Evolutionary conservation across 306 rosid genomes (phyloP).

Genomic region (Macrotyloma uniflorum): DNA sequence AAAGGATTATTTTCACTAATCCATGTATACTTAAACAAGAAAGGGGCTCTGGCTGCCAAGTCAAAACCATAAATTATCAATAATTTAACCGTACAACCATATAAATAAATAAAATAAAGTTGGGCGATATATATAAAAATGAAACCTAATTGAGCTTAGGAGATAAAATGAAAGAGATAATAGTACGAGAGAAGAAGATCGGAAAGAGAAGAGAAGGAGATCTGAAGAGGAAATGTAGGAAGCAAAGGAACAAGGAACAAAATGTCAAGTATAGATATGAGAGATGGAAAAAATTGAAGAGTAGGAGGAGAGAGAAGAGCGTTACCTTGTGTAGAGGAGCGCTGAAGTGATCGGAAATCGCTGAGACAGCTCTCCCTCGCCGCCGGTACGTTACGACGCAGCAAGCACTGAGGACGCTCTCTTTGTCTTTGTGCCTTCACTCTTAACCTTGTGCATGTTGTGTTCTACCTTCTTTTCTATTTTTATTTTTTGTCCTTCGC

Average conservation of each 20-base stretch:
- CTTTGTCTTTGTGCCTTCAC: not conserved
- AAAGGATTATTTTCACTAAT: not conserved
- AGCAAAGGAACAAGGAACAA: not conserved
- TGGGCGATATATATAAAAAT: not conserved
- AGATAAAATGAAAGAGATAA: not conserved
- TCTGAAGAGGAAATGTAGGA: conserved; percentile 37
- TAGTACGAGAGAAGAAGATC: not conserved
- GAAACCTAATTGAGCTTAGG: not conserved
- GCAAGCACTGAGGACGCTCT: no score
- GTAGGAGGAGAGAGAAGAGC: not conserved
- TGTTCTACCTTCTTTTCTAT: not conserved
- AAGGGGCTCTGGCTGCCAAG: not conserved
- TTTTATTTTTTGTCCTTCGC: not conserved
- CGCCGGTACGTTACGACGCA: no score
- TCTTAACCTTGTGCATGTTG: not conserved
- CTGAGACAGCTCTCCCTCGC: no score
- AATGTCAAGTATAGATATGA: not conserved
- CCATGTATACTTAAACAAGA: not conserved
- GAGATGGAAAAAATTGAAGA: not conserved
- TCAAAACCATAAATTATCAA: conserved; percentile 40
- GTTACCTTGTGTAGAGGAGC: conserved; percentile 37
- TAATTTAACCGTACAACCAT: not conserved
- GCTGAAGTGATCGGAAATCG: conserved; percentile 1
- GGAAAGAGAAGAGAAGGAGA: conserved; percentile 30
- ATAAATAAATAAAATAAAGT: not conserved